phyloP scores from a whole-genome alignment of 2,329 filamentous ascomycete species.

The Phialophora macrospora region DNA sequence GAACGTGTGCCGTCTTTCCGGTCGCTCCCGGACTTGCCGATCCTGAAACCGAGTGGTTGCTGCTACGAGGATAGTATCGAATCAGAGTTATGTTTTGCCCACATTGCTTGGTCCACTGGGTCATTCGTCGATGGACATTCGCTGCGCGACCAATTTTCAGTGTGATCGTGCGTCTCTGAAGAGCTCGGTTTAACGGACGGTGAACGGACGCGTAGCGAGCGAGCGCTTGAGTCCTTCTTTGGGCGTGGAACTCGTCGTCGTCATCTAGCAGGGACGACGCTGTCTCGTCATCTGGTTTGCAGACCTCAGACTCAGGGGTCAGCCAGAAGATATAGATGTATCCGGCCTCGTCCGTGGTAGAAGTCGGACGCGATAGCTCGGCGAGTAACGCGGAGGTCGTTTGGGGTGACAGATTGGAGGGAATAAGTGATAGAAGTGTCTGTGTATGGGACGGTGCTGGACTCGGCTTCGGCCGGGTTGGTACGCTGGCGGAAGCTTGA shows the following conservation, averaged over 20 bases:
- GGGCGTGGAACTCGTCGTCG: slow-evolving; percentile 23
- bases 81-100: slow-evolving; percentile 86
- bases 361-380: slow-evolving; percentile 77
- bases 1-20: slow-evolving; percentile 77
- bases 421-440: slow-evolving; percentile 69
- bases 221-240: slow-evolving; percentile 46
- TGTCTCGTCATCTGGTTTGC: slow-evolving; percentile 62
- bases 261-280: slow-evolving; percentile 61
- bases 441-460: slow-evolving; percentile 47
- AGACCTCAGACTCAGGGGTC: slow-evolving; percentile 66
- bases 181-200: slow-evolving; percentile 39
- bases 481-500: slow-evolving; percentile 20
- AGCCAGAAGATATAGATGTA: slow-evolving; percentile 99
- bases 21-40: slow-evolving; percentile 43
- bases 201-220: slow-evolving; percentile 42
- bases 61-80: slow-evolving; percentile 85
- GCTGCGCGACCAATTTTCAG: slow-evolving; percentile 69
- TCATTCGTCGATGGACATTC: slow-evolving; percentile 89
- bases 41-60: slow-evolving; percentile 38
- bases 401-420: slow-evolving; percentile 66
- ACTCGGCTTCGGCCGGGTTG: slow-evolving; percentile 33
- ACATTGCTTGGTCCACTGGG: slow-evolving; percentile 93
- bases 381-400: slow-evolving; percentile 72
- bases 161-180: slow-evolving; percentile 63
- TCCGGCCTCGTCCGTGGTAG: slow-evolving; percentile 75